A percentile compares a stretch with the other conserved stretches of the same genome.
These are phyloP conservation scores for Rosa multiflora DNA, from an alignment of 306 rosid species.

Conservation along the genomic window DNA sequence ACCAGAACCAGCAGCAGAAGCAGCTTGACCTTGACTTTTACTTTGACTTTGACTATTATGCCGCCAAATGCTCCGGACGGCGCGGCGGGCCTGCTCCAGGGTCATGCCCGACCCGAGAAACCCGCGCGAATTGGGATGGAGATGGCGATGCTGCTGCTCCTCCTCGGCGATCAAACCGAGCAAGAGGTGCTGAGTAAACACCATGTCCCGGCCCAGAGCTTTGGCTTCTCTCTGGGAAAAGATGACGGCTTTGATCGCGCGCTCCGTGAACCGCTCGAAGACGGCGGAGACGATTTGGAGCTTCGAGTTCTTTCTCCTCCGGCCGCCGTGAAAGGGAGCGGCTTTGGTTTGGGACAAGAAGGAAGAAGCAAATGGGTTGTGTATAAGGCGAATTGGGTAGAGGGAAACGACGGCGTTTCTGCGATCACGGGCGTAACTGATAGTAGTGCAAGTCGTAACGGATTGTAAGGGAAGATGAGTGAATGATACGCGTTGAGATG, in stretches of 20 bases:
- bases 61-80: conserved; percentile 49
- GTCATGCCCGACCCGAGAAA: conserved; percentile 66
- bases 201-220: conserved; percentile 53
- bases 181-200: conserved; percentile 67
- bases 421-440: background rate
- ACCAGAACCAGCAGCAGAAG: conserved; percentile 4
- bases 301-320: conserved; percentile 12
- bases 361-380: background rate
- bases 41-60: conserved; percentile 12
- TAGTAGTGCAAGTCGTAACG: background rate
- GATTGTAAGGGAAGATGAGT: background rate
- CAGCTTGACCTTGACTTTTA: background rate
- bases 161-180: conserved; percentile 84
- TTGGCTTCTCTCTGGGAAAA: conserved; percentile 76
- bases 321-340: background rate
- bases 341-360: background rate
- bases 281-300: conserved; percentile 37
- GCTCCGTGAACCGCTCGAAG: conserved; percentile 77
- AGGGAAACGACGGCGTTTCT: conserved; percentile 3
- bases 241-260: conserved; percentile 69
- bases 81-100: conserved; percentile 58
- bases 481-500: background rate
- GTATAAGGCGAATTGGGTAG: background rate
- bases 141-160: conserved; percentile 22
- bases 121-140: conserved; percentile 42